Evolutionary conservation across 495 filamentous ascomycete species (phyloP).

Genomic region (Lindgomyces ingoldianus): DNA sequence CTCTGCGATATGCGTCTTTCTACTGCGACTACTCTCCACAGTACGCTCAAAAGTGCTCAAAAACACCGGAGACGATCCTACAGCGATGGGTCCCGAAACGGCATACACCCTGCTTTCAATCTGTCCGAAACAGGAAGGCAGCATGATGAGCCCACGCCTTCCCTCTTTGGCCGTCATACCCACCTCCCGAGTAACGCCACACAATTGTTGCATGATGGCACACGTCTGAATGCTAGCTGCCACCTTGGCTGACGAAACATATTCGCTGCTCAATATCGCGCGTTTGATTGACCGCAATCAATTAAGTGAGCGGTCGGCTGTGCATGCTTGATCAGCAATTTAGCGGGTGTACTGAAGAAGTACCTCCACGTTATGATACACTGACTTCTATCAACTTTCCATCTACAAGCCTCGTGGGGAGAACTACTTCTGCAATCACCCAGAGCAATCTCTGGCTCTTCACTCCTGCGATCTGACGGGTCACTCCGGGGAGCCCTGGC

Average conservation of each 20-base stretch:
- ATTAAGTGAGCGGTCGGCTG: slow-evolving; percentile 22
- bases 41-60: not conserved
- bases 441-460: slow-evolving; percentile 1
- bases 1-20: slow-evolving; percentile 15
- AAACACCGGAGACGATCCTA: not conserved
- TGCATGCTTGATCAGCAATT: slow-evolving; percentile 32
- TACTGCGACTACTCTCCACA: slow-evolving; percentile 3
- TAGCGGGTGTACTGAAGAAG: slow-evolving; percentile 22
- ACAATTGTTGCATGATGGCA: slow-evolving; percentile 24
- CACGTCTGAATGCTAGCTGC: not conserved
- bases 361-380: slow-evolving; percentile 2
- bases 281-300: slow-evolving; percentile 15
- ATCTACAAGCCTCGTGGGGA: slow-evolving; percentile 7
- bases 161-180: slow-evolving; percentile 1
- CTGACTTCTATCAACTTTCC: not conserved
- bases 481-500: not conserved
- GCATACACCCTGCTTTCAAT: not conserved
- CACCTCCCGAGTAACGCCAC: slow-evolving; percentile 14
- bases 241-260: slow-evolving; percentile 25
- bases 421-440: not conserved
- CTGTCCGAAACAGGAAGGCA: slow-evolving; percentile 17
- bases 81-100: not conserved
- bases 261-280: slow-evolving; percentile 29
- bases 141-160: slow-evolving; percentile 6
- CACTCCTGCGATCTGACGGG: not conserved